Percentiles rank a stretch among this genome's conserved stretches.
Conservation (phyloP, 805 yeast genomes). For the Myxozyma neotropica region DNA sequence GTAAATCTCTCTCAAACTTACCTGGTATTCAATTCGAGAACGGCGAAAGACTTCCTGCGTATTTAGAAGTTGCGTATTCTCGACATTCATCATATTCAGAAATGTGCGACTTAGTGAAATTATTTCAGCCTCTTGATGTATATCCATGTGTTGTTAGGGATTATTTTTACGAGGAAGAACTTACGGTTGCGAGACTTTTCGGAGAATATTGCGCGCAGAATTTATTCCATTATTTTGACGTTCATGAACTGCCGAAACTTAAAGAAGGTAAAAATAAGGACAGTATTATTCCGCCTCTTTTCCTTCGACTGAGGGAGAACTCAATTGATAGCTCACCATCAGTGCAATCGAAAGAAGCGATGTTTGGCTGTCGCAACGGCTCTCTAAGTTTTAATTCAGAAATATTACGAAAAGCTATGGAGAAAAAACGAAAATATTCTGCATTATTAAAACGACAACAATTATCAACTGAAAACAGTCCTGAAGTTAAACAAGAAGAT, state of each 20-base stretch:
- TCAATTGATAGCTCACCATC: not conserved
- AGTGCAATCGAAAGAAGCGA: not conserved
- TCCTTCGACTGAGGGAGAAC: not conserved
- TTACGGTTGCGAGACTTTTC: conserved; percentile 48
- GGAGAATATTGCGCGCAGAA: conserved; percentile 43
- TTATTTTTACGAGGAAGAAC: conserved; percentile 46
- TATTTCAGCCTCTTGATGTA: conserved; percentile 48
- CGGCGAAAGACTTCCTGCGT: too few relatives aligned
- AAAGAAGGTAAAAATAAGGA: not conserved
- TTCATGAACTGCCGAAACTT: conserved; percentile 25
- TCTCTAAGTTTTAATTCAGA: not conserved
- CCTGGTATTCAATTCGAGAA: too few relatives aligned
- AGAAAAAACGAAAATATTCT: not conserved
- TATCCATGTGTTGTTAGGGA: conserved; percentile 49
- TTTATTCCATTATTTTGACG: conserved; percentile 27
- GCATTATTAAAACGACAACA: not conserved
- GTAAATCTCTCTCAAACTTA: too few relatives aligned
- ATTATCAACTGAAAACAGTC: too few relatives aligned
- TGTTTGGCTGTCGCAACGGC: too few relatives aligned
- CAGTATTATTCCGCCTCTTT: too few relatives aligned
- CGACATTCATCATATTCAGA: conserved; percentile 54
- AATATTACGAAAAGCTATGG: not conserved
- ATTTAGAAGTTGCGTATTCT: conserved; percentile 48
- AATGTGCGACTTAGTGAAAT: conserved; percentile 42
- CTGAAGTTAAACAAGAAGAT: too few relatives aligned